Evolutionary conservation across 805 yeast species (phyloP).

Genomic region (Monosporozyma solicola): DNA sequence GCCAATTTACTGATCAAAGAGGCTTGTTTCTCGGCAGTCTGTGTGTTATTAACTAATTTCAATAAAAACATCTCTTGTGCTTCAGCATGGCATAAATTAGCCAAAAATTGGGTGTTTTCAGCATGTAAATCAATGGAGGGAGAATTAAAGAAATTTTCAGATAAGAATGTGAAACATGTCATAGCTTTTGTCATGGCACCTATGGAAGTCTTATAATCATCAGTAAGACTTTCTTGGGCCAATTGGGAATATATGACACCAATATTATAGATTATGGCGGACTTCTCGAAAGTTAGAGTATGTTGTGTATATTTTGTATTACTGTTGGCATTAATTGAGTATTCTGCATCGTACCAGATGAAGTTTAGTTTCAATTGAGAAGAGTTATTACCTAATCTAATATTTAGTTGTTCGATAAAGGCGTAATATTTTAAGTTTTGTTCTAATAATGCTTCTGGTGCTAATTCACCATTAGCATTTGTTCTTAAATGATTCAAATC

Average conservation of each 20-base stretch:
- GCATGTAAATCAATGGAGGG: constrained; percentile 73
- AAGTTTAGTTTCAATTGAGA: constrained; percentile 51
- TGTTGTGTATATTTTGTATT: constrained; percentile 50
- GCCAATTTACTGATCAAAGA: constrained; percentile 71
- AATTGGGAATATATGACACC: constrained; percentile 52
- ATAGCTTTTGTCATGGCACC: constrained; percentile 64
- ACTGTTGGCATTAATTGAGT: constrained; percentile 22
- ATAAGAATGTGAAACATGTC: constrained; percentile 62
- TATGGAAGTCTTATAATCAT: constrained; percentile 49
- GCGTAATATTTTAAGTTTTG: constrained; percentile 58
- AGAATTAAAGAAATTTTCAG: constrained; percentile 80
- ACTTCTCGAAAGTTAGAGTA: constrained; percentile 84
- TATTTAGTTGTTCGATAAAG: constrained; percentile 69
- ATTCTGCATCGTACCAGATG: constrained; percentile 74
- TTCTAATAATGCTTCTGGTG: constrained; percentile 25
- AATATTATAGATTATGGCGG: constrained; percentile 69
- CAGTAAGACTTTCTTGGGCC: constrained; percentile 34
- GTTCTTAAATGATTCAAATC: constrained; percentile 24
- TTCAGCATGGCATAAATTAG: constrained; percentile 67
- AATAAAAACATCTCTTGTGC: constrained; percentile 78
- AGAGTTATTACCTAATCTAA: constrained; percentile 62
- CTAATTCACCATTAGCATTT: constrained; percentile 28
- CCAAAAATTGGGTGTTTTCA: constrained; percentile 55
- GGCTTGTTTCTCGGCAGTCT: constrained; percentile 41
- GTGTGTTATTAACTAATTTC: constrained; percentile 38